Evolutionary conservation across 2,329 filamentous ascomycete species (phyloP).

Genomic region (Nemania abortiva): DNA sequence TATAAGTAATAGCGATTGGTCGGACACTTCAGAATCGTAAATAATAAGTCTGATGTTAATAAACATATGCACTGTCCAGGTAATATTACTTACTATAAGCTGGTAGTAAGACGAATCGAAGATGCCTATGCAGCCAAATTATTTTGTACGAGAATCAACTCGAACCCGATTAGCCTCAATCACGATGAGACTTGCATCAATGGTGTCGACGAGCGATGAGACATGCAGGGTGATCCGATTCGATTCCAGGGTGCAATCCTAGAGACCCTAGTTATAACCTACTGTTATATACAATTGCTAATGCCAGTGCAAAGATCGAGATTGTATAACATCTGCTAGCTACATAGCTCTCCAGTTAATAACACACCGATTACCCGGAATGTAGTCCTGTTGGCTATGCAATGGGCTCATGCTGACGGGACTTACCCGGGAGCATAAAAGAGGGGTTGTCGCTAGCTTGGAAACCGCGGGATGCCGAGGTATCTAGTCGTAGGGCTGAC

Average conservation of each 20-base stretch:
- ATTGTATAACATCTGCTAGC: no score
- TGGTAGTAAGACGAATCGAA: not conserved
- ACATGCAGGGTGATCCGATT: slow-evolving; percentile 6
- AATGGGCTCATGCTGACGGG: not conserved
- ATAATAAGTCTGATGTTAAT: no score
- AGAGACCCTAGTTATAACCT: not conserved
- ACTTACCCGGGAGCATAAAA: slow-evolving; percentile 16
- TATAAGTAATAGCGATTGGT: not conserved
- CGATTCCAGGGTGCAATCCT: not conserved
- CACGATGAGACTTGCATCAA: not conserved
- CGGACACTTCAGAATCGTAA: not conserved
- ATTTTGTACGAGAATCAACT: not conserved
- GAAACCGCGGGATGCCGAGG: not conserved
- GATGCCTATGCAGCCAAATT: not conserved
- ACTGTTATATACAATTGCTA: not conserved
- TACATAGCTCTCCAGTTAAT: no score
- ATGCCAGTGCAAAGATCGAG: no score
- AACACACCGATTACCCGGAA: not conserved
- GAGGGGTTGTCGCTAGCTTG: slow-evolving; percentile 19
- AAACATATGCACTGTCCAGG: no score
- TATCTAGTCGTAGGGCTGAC: not conserved
- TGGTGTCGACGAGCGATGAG: not conserved
- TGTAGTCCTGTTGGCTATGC: not conserved
- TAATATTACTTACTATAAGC: no score
- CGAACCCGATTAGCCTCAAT: not conserved